A percentile compares a stretch with the other conserved stretches of the same genome.
Evolutionary conservation across 148 eudicot species (phyloP).

Genomic region (Rhododendron henanense): DNA sequence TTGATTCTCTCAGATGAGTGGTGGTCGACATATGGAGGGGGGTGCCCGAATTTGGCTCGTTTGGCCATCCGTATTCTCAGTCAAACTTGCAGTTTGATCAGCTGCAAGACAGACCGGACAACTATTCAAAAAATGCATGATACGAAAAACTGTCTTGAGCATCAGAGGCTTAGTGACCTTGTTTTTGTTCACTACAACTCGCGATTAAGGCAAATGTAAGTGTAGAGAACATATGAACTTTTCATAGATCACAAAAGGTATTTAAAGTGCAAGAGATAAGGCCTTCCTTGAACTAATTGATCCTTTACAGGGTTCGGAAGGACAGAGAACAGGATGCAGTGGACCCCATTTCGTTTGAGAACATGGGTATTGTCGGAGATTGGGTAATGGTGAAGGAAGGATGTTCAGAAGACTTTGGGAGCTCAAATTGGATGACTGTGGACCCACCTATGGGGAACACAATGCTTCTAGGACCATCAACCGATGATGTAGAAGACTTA

Average conservation of each 20-base stretch:
- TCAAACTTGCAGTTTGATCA: conserved; percentile 75
- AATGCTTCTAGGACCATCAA: conserved; percentile 35
- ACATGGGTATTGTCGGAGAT: conserved; percentile 37
- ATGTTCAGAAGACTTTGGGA: conserved; percentile 50
- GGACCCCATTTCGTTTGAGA: conserved; percentile 63
- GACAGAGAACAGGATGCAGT: conserved; percentile 46
- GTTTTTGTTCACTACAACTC: conserved; percentile 78
- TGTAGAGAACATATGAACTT: not conserved
- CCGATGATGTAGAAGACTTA: conserved; percentile 64
- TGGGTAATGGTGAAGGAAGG: conserved; percentile 61
- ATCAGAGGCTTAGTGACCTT: conserved; percentile 72
- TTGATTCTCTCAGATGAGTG: conserved; percentile 63
- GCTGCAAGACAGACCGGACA: conserved; percentile 36
- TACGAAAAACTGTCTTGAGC: conserved; percentile 68
- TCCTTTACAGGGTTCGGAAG: conserved; percentile 42
- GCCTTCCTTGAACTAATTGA: not conserved
- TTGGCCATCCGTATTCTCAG: conserved; percentile 79
- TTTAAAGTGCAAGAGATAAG: not conserved
- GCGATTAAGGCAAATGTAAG: conserved; percentile 71
- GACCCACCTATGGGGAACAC: conserved; percentile 55
- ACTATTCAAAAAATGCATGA: conserved; percentile 58
- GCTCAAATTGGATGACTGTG: conserved; percentile 67
- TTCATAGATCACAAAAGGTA: not conserved
- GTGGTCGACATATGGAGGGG: conserved; percentile 97
- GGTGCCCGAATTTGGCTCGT: conserved; percentile 85